phyloP scores from a whole-genome alignment of 1,284 basidiomycete genomes.

The Cryptococcus sp. region DNA sequence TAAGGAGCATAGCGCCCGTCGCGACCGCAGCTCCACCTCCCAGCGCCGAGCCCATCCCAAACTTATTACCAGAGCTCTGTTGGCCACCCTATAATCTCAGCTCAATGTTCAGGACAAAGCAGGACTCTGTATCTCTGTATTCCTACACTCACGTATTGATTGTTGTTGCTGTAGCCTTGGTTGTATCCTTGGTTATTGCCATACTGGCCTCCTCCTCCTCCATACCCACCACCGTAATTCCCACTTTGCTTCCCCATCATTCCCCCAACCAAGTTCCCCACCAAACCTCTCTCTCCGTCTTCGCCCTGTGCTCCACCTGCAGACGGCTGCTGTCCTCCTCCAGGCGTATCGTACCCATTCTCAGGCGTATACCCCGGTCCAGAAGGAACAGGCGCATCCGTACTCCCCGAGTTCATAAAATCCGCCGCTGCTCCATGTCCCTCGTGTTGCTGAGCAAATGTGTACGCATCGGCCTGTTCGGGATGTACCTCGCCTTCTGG shows the following conservation, averaged over 20 bases:
- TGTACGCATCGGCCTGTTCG: slow-evolving; percentile 23
- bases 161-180: too few relatives aligned
- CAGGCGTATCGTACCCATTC: too few relatives aligned
- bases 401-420: slow-evolving; percentile 15
- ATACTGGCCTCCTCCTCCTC: neutral
- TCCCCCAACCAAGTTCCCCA: slow-evolving; percentile 14
- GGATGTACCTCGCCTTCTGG: slow-evolving; percentile 27
- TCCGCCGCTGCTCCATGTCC: slow-evolving; percentile 13
- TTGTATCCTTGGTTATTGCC: too few relatives aligned
- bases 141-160: too few relatives aligned
- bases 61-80: neutral
- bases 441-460: neutral
- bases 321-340: too few relatives aligned
- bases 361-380: neutral
- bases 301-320: slow-evolving; percentile 7
- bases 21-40: neutral
- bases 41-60: neutral
- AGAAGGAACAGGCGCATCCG: slow-evolving; percentile 11
- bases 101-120: too few relatives aligned
- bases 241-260: slow-evolving; percentile 9
- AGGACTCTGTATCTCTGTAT: too few relatives aligned
- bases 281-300: slow-evolving; percentile 18
- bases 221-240: slow-evolving; percentile 1
- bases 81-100: too few relatives aligned
- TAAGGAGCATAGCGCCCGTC: neutral